These are phyloP conservation scores for Aureobasidium namibiae DNA, from an alignment of 2,329 filamentous ascomycete species.

Conservation along the genomic window DNA sequence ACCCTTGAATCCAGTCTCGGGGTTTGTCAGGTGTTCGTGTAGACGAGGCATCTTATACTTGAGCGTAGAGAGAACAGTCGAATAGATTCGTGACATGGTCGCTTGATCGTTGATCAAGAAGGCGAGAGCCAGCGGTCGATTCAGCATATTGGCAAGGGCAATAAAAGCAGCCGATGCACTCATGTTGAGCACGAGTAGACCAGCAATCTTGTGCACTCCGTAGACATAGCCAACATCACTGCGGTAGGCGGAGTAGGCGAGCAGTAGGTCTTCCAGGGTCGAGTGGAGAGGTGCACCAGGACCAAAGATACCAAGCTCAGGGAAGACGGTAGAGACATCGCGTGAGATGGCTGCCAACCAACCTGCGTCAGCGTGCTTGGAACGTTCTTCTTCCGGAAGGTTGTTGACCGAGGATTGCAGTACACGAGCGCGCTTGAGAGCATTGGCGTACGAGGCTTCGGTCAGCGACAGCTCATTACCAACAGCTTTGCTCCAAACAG, in stretches of 20 bases:
- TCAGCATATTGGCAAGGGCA: slow-evolving; percentile 67
- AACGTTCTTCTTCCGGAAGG: slow-evolving; percentile 35
- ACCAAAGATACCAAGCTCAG: slow-evolving; percentile 62
- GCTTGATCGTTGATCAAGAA: slow-evolving; percentile 64
- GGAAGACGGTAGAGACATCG: slow-evolving; percentile 61
- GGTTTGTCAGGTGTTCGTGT: slow-evolving; percentile 53
- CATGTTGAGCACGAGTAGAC: slow-evolving; percentile 64
- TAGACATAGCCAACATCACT: slow-evolving; percentile 71
- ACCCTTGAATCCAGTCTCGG: slow-evolving; percentile 10
- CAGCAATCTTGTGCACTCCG: slow-evolving; percentile 67
- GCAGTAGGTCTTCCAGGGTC: slow-evolving; percentile 61
- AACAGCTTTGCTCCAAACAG: slow-evolving; percentile 62
- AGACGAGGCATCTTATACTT: slow-evolving; percentile 56
- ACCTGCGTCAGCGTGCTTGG: slow-evolving; percentile 44
- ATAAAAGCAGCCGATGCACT: slow-evolving; percentile 59
- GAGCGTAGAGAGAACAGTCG: slow-evolving; percentile 59
- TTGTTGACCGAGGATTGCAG: slow-evolving; percentile 49
- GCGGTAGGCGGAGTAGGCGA: slow-evolving; percentile 74
- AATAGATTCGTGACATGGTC: slow-evolving; percentile 62
- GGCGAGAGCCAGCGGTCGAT: slow-evolving; percentile 64
- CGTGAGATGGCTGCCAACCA: slow-evolving; percentile 58
- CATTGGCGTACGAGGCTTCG: slow-evolving; percentile 60
- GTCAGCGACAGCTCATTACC: slow-evolving; percentile 66
- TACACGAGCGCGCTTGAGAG: slow-evolving; percentile 57
- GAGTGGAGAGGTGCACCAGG: slow-evolving; percentile 61